Conservation (phyloP, 2,329 filamentous ascomycete genomes). For the Metarhizium album region DNA sequence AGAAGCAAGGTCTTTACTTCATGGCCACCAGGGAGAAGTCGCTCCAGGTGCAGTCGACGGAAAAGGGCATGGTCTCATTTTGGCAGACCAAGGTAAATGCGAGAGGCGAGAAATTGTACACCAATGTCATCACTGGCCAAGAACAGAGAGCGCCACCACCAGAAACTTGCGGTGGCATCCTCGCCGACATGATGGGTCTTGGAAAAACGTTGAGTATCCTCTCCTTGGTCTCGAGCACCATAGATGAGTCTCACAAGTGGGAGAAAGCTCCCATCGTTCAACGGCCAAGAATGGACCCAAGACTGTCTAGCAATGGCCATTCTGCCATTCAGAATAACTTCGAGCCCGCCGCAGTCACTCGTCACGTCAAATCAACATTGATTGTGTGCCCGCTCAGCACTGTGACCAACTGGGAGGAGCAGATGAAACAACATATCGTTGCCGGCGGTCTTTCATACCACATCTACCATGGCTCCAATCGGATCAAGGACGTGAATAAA, state of each 20-base stretch:
- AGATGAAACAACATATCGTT: constrained; percentile 73
- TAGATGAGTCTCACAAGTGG: constrained; percentile 54
- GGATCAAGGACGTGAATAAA: constrained; percentile 56
- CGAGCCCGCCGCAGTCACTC: constrained; percentile 39
- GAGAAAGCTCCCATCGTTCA: constrained; percentile 40
- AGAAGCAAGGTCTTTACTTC: constrained; percentile 83
- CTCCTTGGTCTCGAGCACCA: constrained; percentile 59
- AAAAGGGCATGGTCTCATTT: constrained; percentile 58
- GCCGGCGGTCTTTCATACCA: constrained; percentile 57
- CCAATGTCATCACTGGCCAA: constrained; percentile 77
- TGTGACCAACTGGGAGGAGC: constrained; percentile 87
- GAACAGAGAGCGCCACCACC: constrained; percentile 48
- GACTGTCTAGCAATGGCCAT: constrained; percentile 19
- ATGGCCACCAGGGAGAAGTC: constrained; percentile 70
- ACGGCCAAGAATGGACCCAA: constrained; percentile 30
- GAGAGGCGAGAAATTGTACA: constrained; percentile 50
- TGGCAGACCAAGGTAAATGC: constrained; percentile 54
- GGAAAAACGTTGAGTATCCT: constrained; percentile 81
- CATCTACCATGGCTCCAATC: constrained; percentile 75
- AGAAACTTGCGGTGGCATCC: constrained; percentile 60
- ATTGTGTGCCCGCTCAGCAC: constrained; percentile 85
- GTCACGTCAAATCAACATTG: constrained; percentile 70
- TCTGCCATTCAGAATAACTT: constrained; percentile 26
- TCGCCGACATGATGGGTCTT: constrained; percentile 84
- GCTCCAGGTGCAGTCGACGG: constrained; percentile 43